Conservation (phyloP, 176 grass and related monocot genomes). For the Microstegium vimineum region DNA sequence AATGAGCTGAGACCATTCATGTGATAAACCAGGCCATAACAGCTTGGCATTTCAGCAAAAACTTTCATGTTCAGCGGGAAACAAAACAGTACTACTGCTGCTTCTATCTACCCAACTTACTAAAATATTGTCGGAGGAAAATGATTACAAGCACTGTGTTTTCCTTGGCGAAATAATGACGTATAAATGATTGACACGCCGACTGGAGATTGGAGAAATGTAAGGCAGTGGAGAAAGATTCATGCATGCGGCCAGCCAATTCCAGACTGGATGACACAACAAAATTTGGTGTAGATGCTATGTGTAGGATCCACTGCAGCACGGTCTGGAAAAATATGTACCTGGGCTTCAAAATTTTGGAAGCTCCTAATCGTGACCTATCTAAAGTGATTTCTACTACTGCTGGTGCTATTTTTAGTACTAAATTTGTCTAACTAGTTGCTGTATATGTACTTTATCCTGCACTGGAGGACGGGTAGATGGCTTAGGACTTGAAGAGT, state of each 20-base stretch:
- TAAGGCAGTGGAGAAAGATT: not conserved
- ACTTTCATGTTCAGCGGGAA: not conserved
- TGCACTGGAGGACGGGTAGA: slow-evolving; percentile 1
- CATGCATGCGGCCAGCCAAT: not conserved
- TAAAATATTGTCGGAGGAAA: not conserved
- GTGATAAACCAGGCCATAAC: not conserved
- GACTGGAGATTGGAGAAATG: not conserved
- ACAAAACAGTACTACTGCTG: not conserved
- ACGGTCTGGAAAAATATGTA: slow-evolving; percentile 19
- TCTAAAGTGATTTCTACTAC: not conserved
- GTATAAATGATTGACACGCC: slow-evolving; percentile 10
- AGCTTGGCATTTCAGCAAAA: not conserved
- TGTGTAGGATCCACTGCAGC: not conserved
- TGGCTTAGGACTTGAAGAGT: slow-evolving; percentile 10
- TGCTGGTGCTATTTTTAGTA: not conserved
- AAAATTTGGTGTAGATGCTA: not conserved
- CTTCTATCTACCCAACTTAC: no score
- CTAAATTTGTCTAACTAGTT: slow-evolving; percentile 25
- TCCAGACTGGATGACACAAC: not conserved
- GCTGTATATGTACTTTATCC: slow-evolving; percentile 31
- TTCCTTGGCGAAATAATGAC: not conserved
- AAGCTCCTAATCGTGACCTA: not conserved
- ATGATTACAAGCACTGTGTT: not conserved
- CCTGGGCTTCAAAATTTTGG: slow-evolving; percentile 12
- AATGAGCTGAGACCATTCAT: not conserved